Conservation (phyloP, 78 protist species). For the Capsaspora owczarzaki region DNA sequence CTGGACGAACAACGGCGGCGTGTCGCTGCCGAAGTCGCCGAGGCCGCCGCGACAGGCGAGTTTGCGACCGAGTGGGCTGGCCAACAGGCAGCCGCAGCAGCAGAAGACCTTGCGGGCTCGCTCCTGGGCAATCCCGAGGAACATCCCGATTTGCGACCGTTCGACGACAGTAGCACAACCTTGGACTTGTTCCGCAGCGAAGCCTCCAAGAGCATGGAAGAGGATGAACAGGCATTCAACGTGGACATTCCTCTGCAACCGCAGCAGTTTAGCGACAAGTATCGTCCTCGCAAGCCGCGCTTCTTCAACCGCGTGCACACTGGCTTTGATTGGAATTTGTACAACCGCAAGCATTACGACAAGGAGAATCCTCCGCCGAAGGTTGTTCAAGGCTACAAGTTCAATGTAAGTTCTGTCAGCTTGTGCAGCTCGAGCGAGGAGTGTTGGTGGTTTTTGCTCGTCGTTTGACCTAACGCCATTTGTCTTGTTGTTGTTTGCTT, state of each 20-base stretch:
- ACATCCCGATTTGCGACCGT: too few species aligned
- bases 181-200: too few species aligned
- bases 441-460: too few species aligned
- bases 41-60: too few species aligned
- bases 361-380: slow-evolving; percentile 98
- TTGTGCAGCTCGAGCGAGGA: too few species aligned
- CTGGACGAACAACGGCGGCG: too few species aligned
- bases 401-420: slow-evolving; percentile 65
- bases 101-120: too few species aligned
- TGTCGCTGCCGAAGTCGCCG: too few species aligned
- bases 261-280: slow-evolving; percentile 81
- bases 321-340: slow-evolving; percentile 92
- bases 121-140: too few species aligned
- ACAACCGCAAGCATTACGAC: slow-evolving; percentile 93
- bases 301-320: slow-evolving; percentile 89
- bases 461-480: neutral
- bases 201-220: neutral
- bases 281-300: slow-evolving; percentile 87
- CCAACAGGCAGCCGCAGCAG: too few species aligned
- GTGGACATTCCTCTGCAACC: slow-evolving; percentile 18
- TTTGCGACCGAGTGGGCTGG: too few species aligned
- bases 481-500: neutral
- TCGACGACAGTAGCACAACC: too few species aligned
- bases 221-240: slow-evolving; percentile 31
- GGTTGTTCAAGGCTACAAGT: slow-evolving; percentile 95